Evolutionary conservation across 2,329 filamentous ascomycete species (phyloP), one percentile per base, ranked within the genome.

Genomic region (Nothophoma quercina): DNA sequence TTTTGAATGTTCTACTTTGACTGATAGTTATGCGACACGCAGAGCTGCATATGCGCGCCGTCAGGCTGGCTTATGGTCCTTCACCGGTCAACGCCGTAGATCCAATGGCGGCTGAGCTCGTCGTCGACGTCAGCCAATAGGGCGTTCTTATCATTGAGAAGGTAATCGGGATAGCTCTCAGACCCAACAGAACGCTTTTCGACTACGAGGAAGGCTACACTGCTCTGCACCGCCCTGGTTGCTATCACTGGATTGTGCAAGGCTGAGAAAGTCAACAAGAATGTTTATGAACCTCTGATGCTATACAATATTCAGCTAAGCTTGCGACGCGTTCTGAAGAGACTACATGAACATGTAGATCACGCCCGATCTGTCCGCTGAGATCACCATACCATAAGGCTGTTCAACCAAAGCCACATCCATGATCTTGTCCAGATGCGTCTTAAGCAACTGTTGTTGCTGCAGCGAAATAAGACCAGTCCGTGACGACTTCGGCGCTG

Each of bases 381-480:
- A 96, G 41, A 98, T 82, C 26, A 93, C 89, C 91, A 98, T 97
- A 4, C 89, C 89, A 73, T 96, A 97, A 19, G 95, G 95, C 59
- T 85, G 82, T 78, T 97, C 91, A 62, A 99, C 75, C 68, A 98
- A 78, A n/a, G 89, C 89, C 62, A 97, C 87, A 76, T 98, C 93
- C 67, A 90, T 84, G 53, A 99, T 87, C 3, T 87, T 87, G 75
- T 99, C 95, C 65, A 97, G 75, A 76, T 99, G 95, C 52, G 88
- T 91, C 70, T 87, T 89, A 51, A 98, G 77, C 62, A 99, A 74
- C 74, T 91, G 86, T 72, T 96, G 91, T 71, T 97, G 93, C 76
- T 96, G 90, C 60, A 89, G 93, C 90, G 33, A 96, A 87, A 97
- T 95, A 22, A 97, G 88, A 10, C 91, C 93, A 56, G 88, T 89